These are phyloP conservation scores for Puccinia novopanici DNA, from an alignment of 1,284 basidiomycete genomes.

Conservation along the genomic window DNA sequence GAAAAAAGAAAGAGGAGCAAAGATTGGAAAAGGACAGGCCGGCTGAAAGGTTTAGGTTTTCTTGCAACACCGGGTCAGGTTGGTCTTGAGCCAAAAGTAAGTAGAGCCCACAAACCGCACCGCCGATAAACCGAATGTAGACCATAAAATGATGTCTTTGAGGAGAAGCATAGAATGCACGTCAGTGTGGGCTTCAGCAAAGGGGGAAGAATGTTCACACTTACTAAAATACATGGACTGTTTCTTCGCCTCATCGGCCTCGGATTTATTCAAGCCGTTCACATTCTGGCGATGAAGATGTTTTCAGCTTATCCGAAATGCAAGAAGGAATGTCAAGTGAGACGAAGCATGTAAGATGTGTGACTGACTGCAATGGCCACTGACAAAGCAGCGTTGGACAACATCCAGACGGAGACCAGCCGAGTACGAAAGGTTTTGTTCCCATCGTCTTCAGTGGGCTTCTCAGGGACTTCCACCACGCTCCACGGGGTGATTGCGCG, in stretches of 20 bases:
- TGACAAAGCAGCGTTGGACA: constrained; percentile 68
- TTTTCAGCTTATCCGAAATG: neutral
- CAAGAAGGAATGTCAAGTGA: too few relatives aligned
- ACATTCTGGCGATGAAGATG: constrained; percentile 20
- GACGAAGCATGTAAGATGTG: too few relatives aligned
- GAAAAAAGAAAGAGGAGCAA: too few relatives aligned
- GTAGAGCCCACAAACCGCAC: constrained; percentile 46
- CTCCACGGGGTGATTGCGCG: constrained; percentile 83
- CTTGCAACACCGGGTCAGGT: constrained; percentile 37
- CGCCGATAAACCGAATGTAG: constrained; percentile 45
- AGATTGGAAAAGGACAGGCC: too few relatives aligned
- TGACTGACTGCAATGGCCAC: constrained; percentile 46
- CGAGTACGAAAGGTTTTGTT: constrained; percentile 89
- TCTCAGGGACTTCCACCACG: constrained; percentile 69
- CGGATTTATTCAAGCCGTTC: constrained; percentile 45
- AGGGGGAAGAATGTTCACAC: neutral
- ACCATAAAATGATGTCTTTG: constrained; percentile 47
- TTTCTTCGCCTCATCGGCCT: constrained; percentile 42
- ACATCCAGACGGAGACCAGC: constrained; percentile 66
- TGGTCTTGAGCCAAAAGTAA: constrained; percentile 42
- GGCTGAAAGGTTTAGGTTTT: constrained; percentile 40
- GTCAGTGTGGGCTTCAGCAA: neutral
- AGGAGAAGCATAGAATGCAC: neutral
- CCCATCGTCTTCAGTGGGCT: constrained; percentile 64
- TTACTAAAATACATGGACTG: constrained; percentile 49